A percentile compares a stretch with the other conserved stretches of the same genome.
phyloP scores from a whole-genome alignment of 83 land plant genomes.

The Picea abies region DNA sequence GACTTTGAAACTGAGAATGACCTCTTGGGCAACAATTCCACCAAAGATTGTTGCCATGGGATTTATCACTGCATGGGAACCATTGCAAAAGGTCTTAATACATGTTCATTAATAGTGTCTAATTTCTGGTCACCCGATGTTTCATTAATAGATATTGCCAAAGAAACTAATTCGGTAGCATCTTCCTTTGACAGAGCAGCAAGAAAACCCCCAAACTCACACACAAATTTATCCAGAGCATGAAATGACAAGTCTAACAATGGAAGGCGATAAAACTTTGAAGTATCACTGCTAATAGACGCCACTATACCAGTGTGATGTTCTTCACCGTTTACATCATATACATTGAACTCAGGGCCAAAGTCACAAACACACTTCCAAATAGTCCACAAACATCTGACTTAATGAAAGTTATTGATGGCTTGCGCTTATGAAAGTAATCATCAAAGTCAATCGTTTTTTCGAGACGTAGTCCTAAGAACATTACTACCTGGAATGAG shows the following conservation, averaged over 20 bases:
- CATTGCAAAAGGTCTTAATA: constrained; percentile 76
- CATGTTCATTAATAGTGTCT: constrained; percentile 59
- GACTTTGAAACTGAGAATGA: too few species aligned
- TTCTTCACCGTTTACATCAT: too few species aligned
- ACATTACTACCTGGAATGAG: constrained; percentile 20
- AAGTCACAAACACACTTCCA: constrained; percentile 90
- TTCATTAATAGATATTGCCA: constrained; percentile 57
- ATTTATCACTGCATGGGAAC: constrained; percentile 84
- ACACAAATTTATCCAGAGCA: constrained; percentile 73
- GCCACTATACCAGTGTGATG: too few species aligned
- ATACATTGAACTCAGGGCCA: constrained; percentile 42
- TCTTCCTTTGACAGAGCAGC: constrained; percentile 75
- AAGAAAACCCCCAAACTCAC: constrained; percentile 67
- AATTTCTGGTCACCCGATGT: constrained; percentile 52
- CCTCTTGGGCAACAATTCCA: constrained; percentile 94
- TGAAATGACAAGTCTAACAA: constrained; percentile 86
- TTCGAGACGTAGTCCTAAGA: constrained; percentile 42
- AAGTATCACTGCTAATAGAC: constrained; percentile 77
- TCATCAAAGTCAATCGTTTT: constrained; percentile 73
- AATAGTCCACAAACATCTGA: constrained; percentile 86
- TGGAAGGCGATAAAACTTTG: constrained; percentile 92
- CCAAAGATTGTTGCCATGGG: constrained; percentile 99
- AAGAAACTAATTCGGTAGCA: constrained; percentile 45
- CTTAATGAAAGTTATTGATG: constrained; percentile 88
- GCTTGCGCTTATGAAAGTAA: constrained; percentile 73